phyloP scores from a whole-genome alignment of 2,329 filamentous ascomycete genomes.

The Cladosporium sp. region DNA sequence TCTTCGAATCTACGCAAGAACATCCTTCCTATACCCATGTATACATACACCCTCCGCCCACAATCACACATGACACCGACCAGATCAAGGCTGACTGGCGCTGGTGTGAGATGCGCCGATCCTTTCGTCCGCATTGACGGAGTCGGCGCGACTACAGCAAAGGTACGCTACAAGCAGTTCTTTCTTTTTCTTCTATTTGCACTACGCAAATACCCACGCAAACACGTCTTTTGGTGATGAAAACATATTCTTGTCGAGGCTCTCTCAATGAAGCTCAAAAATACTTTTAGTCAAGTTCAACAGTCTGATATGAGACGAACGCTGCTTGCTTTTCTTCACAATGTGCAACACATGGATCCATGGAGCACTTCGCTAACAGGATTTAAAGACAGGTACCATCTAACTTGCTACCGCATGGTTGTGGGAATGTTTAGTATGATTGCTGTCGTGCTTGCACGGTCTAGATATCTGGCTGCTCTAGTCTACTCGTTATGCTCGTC shows the following conservation, averaged over 20 bases:
- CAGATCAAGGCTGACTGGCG: not conserved
- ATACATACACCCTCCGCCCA: not conserved
- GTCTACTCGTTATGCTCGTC: not conserved
- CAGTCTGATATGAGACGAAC: conserved; percentile 47
- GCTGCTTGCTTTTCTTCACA: not conserved
- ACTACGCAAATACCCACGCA: not conserved
- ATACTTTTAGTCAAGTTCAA: conserved; percentile 52
- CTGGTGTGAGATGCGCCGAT: not conserved
- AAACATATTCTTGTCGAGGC: conserved; percentile 41
- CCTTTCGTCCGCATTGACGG: not conserved
- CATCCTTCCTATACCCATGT: not conserved
- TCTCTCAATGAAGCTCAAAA: conserved; percentile 37
- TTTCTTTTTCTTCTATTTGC: not conserved
- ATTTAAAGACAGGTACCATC: not conserved
- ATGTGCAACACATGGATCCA: not conserved
- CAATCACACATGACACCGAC: not conserved
- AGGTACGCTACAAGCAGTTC: conserved; percentile 8
- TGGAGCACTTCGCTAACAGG: not conserved
- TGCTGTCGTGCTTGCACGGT: too few species aligned
- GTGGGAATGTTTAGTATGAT: too few species aligned
- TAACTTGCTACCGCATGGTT: too few species aligned
- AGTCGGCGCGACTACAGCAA: not conserved
- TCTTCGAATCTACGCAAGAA: conserved; percentile 6
- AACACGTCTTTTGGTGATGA: conserved; percentile 30
- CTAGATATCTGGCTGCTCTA: not conserved